These are phyloP conservation scores for Aureobasidium sp. DNA, from an alignment of 2,329 filamentous ascomycete genomes.

Conservation along the genomic window DNA sequence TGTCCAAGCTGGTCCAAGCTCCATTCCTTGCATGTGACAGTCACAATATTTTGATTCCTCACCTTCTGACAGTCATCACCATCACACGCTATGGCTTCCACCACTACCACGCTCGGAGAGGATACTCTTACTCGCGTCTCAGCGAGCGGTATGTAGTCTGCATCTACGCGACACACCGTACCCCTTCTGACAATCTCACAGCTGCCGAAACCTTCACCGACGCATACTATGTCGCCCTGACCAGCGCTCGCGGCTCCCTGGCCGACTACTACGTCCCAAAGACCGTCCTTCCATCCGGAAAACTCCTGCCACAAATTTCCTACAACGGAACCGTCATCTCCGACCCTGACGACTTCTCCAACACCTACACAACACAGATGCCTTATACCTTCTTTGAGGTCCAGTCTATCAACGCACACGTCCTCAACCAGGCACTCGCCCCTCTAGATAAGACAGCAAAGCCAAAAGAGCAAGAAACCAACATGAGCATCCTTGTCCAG, in stretches of 20 bases:
- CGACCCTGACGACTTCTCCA: constrained; percentile 56
- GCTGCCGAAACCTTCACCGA: constrained; percentile 65
- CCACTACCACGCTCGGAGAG: not conserved
- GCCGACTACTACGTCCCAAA: constrained; percentile 62
- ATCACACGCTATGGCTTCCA: not conserved
- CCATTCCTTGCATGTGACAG: constrained; percentile 10
- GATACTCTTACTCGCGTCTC: constrained; percentile 14
- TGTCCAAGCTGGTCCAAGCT: not conserved
- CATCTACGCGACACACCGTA: not conserved
- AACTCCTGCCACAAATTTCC: constrained; percentile 56
- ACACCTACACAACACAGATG: constrained; percentile 60
- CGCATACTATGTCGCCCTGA: constrained; percentile 67
- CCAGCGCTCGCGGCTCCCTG: constrained; percentile 50
- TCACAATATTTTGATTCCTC: not conserved
- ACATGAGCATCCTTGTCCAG: constrained; percentile 64
- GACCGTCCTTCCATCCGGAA: constrained; percentile 44
- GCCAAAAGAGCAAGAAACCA: constrained; percentile 39
- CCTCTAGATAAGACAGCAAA: constrained; percentile 36
- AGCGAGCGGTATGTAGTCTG: constrained; percentile 7
- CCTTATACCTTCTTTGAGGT: constrained; percentile 60
- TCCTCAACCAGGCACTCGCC: constrained; percentile 57
- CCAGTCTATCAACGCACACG: constrained; percentile 67
- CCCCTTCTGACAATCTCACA: not conserved
- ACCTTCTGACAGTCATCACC: not conserved
- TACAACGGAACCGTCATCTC: constrained; percentile 67